phyloP scores from a whole-genome alignment of 73 alveolate genomes.

The Blepharisma stoltei region DNA sequence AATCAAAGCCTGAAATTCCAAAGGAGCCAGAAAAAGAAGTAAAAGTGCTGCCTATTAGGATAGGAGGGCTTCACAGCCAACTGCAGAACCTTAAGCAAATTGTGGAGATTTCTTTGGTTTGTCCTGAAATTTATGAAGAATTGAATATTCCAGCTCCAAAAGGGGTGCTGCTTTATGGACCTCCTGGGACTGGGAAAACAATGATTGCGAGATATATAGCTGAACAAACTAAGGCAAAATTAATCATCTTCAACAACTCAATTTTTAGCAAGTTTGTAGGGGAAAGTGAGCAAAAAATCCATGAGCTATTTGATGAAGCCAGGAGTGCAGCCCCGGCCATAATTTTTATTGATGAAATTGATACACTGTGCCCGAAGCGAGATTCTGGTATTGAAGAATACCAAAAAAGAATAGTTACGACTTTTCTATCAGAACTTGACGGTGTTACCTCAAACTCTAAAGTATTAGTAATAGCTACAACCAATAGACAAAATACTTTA shows the following conservation, averaged over 20 bases:
- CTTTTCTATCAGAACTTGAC: constrained; percentile 59
- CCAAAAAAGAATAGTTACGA: constrained; percentile 91
- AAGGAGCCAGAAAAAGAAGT: not conserved
- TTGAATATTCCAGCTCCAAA: constrained; percentile 83
- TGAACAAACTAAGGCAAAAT: constrained; percentile 91
- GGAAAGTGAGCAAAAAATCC: constrained; percentile 78
- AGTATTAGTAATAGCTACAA: constrained; percentile 65
- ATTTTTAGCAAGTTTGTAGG: constrained; percentile 93
- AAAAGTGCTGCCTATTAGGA: not conserved
- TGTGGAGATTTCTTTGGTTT: constrained; percentile 68
- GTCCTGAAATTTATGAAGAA: constrained; percentile 59
- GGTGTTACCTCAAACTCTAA: constrained; percentile 71
- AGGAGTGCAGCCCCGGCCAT: constrained; percentile 85
- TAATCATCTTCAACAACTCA: constrained; percentile 92
- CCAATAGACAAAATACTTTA: constrained; percentile 54
- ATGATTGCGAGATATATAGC: constrained; percentile 94
- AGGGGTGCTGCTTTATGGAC: constrained; percentile 96
- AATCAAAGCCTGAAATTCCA: not conserved
- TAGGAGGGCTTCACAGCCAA: constrained; percentile 78
- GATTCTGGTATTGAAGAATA: constrained; percentile 68
- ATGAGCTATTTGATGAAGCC: constrained; percentile 83
- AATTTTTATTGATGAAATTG: constrained; percentile 98
- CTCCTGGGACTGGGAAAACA: constrained; percentile 98
- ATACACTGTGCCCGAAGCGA: constrained; percentile 96
- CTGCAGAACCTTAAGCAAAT: constrained; percentile 61